phyloP scores from a whole-genome alignment of 108 stramenopile genomes.

The Schizochytrium sp. region DNA sequence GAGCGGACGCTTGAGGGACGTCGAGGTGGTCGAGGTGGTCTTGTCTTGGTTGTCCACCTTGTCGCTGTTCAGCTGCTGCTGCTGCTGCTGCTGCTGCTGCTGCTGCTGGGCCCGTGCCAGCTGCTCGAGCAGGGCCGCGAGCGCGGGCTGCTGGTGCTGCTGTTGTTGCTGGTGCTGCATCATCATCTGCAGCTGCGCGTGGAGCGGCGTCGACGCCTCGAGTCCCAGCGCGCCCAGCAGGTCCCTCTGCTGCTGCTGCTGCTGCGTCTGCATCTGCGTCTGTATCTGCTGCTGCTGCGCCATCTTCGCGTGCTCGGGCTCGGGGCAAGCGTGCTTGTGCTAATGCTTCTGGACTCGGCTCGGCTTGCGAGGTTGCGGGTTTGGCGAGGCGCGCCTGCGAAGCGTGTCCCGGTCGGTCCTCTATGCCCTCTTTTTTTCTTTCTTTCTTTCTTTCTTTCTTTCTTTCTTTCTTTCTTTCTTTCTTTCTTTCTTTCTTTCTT shows the following conservation, averaged over 20 bases:
- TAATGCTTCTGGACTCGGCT: not conserved
- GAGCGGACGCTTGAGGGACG: not conserved
- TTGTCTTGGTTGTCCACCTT: too few relatives aligned
- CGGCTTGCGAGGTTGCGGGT: not conserved
- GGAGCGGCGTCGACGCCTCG: not conserved
- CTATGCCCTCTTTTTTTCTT: not conserved
- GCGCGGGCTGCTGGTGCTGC: not conserved
- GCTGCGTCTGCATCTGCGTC: not conserved
- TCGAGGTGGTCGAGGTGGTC: too few relatives aligned
- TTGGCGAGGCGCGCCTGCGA: not conserved
- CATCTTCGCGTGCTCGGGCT: not conserved
- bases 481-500: not conserved
- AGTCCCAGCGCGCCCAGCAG: not conserved
- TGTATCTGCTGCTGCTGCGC: not conserved
- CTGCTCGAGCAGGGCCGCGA: not conserved
- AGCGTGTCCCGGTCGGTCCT: not conserved
- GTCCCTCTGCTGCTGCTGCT: not conserved
- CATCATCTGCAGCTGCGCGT: too few relatives aligned
- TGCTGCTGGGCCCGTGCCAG: not conserved
- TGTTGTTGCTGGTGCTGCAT: not conserved
- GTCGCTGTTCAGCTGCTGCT: not conserved
- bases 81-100: not conserved
- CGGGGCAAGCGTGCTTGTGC: not conserved
- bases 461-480: not conserved
- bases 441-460: not conserved